These are phyloP conservation scores for Musa acuminata DNA, from an alignment of 176 grass and related monocot species.

Conservation along the genomic window DNA sequence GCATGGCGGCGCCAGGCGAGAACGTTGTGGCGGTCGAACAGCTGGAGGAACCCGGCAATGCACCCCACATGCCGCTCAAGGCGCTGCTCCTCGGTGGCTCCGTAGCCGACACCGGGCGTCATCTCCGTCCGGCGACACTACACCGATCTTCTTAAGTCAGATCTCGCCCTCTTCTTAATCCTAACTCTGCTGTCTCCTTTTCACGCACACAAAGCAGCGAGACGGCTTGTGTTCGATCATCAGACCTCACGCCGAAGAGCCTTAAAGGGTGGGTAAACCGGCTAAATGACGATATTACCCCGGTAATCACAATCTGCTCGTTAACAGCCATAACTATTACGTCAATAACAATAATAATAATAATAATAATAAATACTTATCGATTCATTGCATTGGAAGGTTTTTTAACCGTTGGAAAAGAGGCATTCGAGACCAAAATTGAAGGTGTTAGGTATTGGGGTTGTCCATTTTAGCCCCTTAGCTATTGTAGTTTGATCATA, in stretches of 20 bases:
- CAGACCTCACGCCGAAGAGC: neutral
- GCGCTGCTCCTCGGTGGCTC: slow-evolving; percentile 25
- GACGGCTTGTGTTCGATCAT: neutral
- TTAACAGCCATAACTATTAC: too few relatives aligned
- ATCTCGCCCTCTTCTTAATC: neutral
- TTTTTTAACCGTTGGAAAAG: too few relatives aligned
- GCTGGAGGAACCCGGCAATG: slow-evolving; percentile 68
- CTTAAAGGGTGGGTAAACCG: neutral
- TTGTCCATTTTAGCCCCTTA: too few relatives aligned
- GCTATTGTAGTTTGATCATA: too few relatives aligned
- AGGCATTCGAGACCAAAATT: too few relatives aligned
- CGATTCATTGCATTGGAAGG: too few relatives aligned
- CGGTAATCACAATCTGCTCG: too few relatives aligned
- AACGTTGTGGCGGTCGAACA: slow-evolving; percentile 62
- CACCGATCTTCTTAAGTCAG: neutral
- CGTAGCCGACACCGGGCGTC: slow-evolving; percentile 7
- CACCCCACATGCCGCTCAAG: slow-evolving; percentile 61
- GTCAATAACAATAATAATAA: too few relatives aligned
- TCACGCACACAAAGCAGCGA: neutral
- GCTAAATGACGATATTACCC: neutral
- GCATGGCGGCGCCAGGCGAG: slow-evolving; percentile 5
- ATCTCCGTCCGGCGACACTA: neutral
- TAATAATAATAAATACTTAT: too few relatives aligned
- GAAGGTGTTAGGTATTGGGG: too few relatives aligned
- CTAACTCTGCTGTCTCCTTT: neutral